Percentiles rank a stretch among this genome's conserved stretches.
These are phyloP conservation scores for Phytopythium montanum DNA, from an alignment of 352 stramenopile species.

Conservation along the genomic window DNA sequence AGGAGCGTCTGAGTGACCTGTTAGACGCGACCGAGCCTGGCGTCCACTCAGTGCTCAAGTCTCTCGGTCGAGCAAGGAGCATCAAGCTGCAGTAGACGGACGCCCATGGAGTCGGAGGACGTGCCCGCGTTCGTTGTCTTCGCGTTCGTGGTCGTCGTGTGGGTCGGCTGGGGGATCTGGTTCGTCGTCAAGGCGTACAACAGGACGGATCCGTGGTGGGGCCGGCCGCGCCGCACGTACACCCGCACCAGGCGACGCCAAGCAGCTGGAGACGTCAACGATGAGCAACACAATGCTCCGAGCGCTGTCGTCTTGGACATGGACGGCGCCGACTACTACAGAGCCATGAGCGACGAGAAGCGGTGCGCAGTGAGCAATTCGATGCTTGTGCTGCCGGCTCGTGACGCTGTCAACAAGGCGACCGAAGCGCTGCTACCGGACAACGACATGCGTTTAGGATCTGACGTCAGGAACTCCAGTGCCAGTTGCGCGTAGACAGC, in stretches of 20 bases:
- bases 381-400: neutral
- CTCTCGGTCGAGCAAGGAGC: neutral
- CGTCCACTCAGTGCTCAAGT: neutral
- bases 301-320: neutral
- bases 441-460: too few species aligned
- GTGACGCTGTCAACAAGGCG: neutral
- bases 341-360: neutral
- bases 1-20: neutral
- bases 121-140: neutral
- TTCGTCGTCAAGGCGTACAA: constrained; percentile 3
- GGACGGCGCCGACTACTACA: neutral
- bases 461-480: too few species aligned
- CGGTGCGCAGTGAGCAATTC: neutral
- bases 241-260: neutral
- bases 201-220: constrained; percentile 1
- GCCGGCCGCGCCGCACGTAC: neutral
- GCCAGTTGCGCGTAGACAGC: too few species aligned
- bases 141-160: neutral
- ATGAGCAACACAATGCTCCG: neutral
- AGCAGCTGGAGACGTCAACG: neutral
- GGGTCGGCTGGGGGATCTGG: neutral
- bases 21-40: neutral
- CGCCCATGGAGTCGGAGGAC: neutral
- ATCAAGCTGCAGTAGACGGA: neutral
- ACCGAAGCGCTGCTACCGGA: too few species aligned